These are phyloP conservation scores for Colletotrichum tamarilloi DNA, from an alignment of 2,329 filamentous ascomycete genomes.

Conservation along the genomic window DNA sequence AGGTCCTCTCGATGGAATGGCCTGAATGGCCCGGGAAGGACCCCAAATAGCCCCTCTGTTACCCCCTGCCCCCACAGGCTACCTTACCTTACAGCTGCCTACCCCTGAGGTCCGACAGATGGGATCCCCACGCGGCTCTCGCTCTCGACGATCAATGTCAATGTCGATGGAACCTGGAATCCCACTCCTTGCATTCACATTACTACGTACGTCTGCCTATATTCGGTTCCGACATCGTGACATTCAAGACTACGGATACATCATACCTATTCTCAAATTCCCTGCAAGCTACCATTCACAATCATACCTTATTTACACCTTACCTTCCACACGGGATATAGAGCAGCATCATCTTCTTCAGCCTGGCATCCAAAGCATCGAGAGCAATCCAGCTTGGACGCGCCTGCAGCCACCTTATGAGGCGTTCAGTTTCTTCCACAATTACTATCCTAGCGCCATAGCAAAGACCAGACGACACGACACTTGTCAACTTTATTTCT, in stretches of 20 bases:
- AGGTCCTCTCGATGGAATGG: constrained; percentile 30
- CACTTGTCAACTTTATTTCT: not conserved
- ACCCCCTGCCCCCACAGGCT: constrained; percentile 28
- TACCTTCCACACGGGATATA: not conserved
- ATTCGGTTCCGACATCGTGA: not conserved
- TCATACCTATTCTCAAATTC: no score
- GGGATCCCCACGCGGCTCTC: not conserved
- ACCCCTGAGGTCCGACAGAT: not conserved
- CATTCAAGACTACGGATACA: not conserved
- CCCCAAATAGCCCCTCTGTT: not conserved
- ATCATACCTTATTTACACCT: no score
- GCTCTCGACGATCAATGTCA: not conserved
- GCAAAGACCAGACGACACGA: not conserved
- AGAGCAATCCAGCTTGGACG: not conserved
- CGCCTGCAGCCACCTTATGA: not conserved
- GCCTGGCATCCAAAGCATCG: not conserved
- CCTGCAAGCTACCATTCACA: no score
- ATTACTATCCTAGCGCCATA: not conserved
- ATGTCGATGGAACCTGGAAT: no score
- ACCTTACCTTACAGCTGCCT: not conserved
- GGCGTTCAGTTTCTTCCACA: not conserved
- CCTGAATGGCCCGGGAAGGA: constrained; percentile 12
- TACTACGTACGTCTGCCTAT: not conserved
- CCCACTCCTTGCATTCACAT: not conserved
- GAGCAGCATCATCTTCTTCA: not conserved